Base-by-base conservation (phyloP, 306 rosid genomes). In the Dalbergia cochinchinensis region DNA sequence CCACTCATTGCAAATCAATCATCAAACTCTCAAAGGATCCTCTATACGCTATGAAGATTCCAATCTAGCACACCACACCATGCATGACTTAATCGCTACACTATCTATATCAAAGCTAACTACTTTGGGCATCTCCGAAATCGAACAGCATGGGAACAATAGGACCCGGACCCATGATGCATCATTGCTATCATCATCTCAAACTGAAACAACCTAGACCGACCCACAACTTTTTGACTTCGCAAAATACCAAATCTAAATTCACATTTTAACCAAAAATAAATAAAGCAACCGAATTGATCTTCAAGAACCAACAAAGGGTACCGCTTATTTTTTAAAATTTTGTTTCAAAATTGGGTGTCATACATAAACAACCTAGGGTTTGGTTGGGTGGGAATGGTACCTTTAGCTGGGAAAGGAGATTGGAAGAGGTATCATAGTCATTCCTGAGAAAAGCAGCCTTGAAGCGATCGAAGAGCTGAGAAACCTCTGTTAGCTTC, bases 381-480 rank as follows among this genome's bases (percentile, higher is more conserved):
- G 89, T 80, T 74, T 74, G 62, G 54, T 72, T n/a, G 66, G 80
- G 45, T 9, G 39, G 16, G 53, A 20, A 53, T 54, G 1, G 6
- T 78, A 95, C 99, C 97, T 94, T 94, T 16, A 94, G 94, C 80
- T 92, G 90, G 8, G 94, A 90, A 35, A 94, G 95, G 35, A 90
- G 86, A 44, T 73, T 71, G 65, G 69, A 26, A 59, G 83, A 83
- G 35, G 87, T 75, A 47, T 87, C 85, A 54, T 41, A 90, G 82
- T 92, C 99, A n/a, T 83, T 87, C 64, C 99, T 82, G 10, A 61
- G 41, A 74, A 83, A 77, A 2, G 95, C 94, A 0, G 99, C 94
- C 74, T 94, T 94, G 64, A 92, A 91, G 65, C 97, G 97, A 82
- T 87, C 97, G 60, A 92, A 91, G 65, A 74, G 84, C 89, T 92